phyloP scores from a whole-genome alignment of 768 basidiomycete genomes.

The Pisolithus tinctorius region DNA sequence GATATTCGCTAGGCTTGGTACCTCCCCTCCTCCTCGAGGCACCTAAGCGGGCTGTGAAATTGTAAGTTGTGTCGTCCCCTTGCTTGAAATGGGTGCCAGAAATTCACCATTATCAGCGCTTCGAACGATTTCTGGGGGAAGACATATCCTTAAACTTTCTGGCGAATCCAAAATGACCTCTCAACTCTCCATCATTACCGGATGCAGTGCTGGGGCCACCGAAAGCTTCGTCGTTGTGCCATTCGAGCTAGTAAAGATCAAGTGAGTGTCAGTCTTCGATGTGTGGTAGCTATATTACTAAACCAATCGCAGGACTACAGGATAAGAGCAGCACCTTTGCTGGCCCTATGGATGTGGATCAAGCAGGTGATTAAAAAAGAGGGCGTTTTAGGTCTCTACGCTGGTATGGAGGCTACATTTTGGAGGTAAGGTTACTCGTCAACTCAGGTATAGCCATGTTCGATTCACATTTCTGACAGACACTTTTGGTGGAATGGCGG shows the following conservation, averaged over 20 bases:
- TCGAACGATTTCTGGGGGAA: conserved; percentile 97
- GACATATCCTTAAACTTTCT: conserved; percentile 49
- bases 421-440: conserved; percentile 66
- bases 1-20: conserved; percentile 58
- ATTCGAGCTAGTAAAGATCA: conserved; percentile 93
- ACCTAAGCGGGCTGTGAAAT: conserved; percentile 97
- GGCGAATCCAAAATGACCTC: conserved; percentile 87
- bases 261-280: conserved; percentile 26
- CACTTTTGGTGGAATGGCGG: conserved; percentile 93
- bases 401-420: conserved; percentile 96
- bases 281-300: not conserved
- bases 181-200: conserved; percentile 80
- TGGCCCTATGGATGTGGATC: conserved; percentile 89
- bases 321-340: conserved; percentile 87
- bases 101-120: conserved; percentile 38
- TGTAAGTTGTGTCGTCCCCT: conserved; percentile 44
- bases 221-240: conserved; percentile 95
- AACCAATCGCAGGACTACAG: conserved; percentile 55
- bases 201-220: conserved; percentile 91
- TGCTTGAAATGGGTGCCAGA: not conserved
- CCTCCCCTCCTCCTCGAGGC: conserved; percentile 94
- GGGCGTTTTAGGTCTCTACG: conserved; percentile 84
- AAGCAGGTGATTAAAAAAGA: conserved; percentile 70
- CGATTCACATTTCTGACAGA: conserved; percentile 28
- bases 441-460: not conserved